Evolutionary conservation across 169 alveolate species (phyloP).

Genomic region (Eimeria necatrix): DNA sequence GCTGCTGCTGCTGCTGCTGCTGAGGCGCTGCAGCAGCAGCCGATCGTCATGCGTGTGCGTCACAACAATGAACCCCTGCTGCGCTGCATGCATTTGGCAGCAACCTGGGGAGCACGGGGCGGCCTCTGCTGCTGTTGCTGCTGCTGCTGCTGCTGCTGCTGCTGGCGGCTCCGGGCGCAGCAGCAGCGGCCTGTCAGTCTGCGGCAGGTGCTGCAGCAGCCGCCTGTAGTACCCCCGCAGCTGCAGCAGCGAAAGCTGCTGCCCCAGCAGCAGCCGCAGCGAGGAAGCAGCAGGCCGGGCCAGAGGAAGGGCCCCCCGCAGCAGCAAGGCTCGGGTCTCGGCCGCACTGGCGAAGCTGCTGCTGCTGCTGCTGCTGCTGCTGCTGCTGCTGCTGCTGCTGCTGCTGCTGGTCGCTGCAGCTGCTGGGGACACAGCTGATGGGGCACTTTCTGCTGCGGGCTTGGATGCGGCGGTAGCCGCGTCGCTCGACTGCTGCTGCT

Average conservation of each 20-base stretch:
- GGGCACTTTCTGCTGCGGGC: slow-evolving; percentile 15
- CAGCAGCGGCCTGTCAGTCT: slow-evolving; percentile 45
- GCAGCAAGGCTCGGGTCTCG: not conserved
- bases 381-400: slow-evolving; percentile 39
- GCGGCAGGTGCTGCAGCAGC: slow-evolving; percentile 50
- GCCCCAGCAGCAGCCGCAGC: slow-evolving; percentile 42
- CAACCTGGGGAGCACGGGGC: not conserved
- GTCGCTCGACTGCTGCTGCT: not conserved
- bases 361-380: too few species aligned
- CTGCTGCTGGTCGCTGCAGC: slow-evolving; percentile 27
- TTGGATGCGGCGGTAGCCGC: not conserved
- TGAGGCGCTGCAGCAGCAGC: slow-evolving; percentile 18
- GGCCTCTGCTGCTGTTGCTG: slow-evolving; percentile 21
- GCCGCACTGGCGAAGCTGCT: slow-evolving; percentile 12
- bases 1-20: slow-evolving; percentile 59
- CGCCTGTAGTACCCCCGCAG: slow-evolving; percentile 23
- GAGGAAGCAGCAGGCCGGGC: slow-evolving; percentile 54
- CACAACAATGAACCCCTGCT: not conserved
- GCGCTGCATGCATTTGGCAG: slow-evolving; percentile 26
- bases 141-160: slow-evolving; percentile 31
- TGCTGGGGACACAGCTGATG: slow-evolving; percentile 19
- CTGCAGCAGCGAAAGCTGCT: slow-evolving; percentile 47
- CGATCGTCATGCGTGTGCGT: not conserved
- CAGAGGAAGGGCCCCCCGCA: slow-evolving; percentile 7
- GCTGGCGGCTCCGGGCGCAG: slow-evolving; percentile 41